Percentiles rank a stretch among this genome's conserved stretches.
These are phyloP conservation scores for Emericellopsis terricola DNA, from an alignment of 495 filamentous ascomycete species.

Conservation along the genomic window DNA sequence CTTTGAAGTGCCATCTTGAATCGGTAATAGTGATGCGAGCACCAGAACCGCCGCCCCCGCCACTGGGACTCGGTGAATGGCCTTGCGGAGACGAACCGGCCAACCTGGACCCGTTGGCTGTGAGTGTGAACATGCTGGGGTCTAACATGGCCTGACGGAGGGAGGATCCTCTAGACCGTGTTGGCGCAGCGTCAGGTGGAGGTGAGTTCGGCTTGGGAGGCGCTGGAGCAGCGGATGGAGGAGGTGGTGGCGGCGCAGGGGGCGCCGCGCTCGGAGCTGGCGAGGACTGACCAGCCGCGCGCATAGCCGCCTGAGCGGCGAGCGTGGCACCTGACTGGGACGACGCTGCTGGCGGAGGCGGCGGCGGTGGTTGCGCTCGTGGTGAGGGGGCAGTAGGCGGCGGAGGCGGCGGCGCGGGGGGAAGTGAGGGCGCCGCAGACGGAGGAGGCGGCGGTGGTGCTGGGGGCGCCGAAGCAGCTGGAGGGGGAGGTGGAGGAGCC, in stretches of 20 bases:
- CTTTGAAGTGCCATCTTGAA: constrained; percentile 68
- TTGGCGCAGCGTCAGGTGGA: constrained; percentile 13
- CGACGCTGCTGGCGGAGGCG: constrained; percentile 23
- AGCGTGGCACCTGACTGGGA: constrained; percentile 22
- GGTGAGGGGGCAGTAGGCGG: constrained; percentile 26
- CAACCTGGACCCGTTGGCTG: constrained; percentile 27
- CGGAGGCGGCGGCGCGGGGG: constrained; percentile 30
- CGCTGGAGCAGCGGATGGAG: constrained; percentile 10
- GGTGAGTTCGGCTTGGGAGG: constrained; percentile 7
- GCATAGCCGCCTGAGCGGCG: constrained; percentile 30
- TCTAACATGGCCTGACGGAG: constrained; percentile 44
- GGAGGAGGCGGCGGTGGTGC: constrained; percentile 33
- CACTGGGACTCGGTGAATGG: neutral
- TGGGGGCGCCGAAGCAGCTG: constrained; percentile 19
- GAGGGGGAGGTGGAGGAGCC: constrained; percentile 19
- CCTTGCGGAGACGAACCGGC: constrained; percentile 20
- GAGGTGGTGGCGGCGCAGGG: constrained; percentile 22
- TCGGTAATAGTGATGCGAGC: constrained; percentile 50
- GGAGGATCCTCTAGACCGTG: constrained; percentile 16
- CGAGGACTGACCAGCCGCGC: constrained; percentile 22
- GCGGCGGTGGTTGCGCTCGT: constrained; percentile 32
- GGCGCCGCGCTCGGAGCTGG: constrained; percentile 25
- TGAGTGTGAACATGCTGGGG: constrained; percentile 60
- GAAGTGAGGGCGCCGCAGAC: constrained; percentile 29
- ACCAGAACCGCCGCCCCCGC: constrained; percentile 9